Conservation (phyloP, 768 basidiomycete genomes). For the Cyclocybe cylindracea region DNA sequence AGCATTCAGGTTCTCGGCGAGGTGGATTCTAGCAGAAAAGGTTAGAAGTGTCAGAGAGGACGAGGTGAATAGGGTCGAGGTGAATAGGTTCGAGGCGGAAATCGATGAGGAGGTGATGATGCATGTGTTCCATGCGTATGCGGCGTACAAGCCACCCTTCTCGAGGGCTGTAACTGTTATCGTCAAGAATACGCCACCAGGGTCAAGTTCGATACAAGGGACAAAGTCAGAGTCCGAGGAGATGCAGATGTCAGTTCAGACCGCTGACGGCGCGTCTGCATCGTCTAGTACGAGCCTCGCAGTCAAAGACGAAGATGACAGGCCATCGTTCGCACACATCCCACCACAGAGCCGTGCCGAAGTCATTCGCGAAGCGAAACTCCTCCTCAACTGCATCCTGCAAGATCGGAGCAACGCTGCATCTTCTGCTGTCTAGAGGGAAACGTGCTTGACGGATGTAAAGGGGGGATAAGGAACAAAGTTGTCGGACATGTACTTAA, state of each 20-base stretch:
- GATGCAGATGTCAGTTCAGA: conserved; percentile 1
- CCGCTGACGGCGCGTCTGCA: neutral
- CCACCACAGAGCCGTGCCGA: conserved; percentile 77
- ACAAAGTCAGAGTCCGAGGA: neutral
- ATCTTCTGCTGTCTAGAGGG: neutral
- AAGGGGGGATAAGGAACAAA: too few species aligned
- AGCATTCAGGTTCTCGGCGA: conserved; percentile 77
- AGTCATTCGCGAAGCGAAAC: conserved; percentile 64
- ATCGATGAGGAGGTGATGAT: conserved; percentile 74
- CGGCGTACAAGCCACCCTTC: conserved; percentile 76
- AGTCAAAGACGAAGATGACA: conserved; percentile 13
- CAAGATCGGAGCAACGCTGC: conserved; percentile 33
- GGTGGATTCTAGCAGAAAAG: conserved; percentile 93
- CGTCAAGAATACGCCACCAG: conserved; percentile 23
- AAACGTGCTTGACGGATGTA: too few species aligned
- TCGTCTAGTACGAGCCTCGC: neutral
- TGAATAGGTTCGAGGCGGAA: conserved; percentile 29
- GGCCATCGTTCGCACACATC: conserved; percentile 47
- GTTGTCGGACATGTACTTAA: neutral
- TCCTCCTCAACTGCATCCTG: conserved; percentile 65
- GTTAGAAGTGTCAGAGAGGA: conserved; percentile 38
- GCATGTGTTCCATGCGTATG: conserved; percentile 87
- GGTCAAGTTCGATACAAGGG: neutral
- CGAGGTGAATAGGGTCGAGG: conserved; percentile 18
- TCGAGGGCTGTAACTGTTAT: conserved; percentile 48